A percentile compares a stretch with the other conserved stretches of the same genome.
These are phyloP conservation scores for Oxyria digyna DNA, from an alignment of 148 eudicot genomes.

Conservation along the genomic window DNA sequence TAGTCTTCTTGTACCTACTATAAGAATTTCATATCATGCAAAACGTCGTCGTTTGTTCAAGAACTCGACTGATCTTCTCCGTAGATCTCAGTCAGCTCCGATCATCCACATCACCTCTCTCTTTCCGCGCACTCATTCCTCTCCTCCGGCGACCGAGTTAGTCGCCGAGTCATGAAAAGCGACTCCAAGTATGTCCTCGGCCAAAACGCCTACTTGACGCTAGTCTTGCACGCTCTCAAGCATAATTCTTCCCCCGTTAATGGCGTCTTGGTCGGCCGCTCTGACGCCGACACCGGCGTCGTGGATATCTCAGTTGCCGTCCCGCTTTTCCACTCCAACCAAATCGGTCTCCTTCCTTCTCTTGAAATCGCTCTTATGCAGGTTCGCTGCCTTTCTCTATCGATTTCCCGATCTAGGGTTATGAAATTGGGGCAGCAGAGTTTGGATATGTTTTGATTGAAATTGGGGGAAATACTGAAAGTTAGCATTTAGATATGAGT, in stretches of 20 bases:
- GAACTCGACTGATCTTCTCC: neutral
- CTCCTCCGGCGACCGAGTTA: neutral
- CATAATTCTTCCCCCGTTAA: neutral
- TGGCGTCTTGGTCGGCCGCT: conserved; percentile 5
- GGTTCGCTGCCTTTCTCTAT: neutral
- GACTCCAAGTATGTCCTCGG: conserved; percentile 1
- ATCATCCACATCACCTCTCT: neutral
- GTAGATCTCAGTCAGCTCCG: neutral
- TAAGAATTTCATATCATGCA: neutral
- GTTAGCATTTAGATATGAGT: neutral
- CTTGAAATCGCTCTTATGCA: conserved; percentile 3
- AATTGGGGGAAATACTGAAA: neutral
- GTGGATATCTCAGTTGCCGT: neutral
- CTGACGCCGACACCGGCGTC: conserved; percentile 10
- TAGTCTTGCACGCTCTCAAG: conserved; percentile 1
- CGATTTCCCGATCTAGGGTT: neutral
- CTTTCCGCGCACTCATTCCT: neutral
- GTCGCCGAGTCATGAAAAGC: neutral
- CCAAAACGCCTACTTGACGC: conserved; percentile 1
- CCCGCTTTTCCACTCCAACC: conserved; percentile 4
- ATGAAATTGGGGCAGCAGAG: neutral
- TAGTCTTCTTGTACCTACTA: too few relatives aligned
- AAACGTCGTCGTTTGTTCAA: neutral
- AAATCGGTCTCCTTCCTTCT: conserved; percentile 4
- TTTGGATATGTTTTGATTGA: neutral